Percentiles rank a stretch among this genome's conserved stretches.
phyloP scores from a whole-genome alignment of 352 stramenopile species.

The Globisporangium megalacanthum region DNA sequence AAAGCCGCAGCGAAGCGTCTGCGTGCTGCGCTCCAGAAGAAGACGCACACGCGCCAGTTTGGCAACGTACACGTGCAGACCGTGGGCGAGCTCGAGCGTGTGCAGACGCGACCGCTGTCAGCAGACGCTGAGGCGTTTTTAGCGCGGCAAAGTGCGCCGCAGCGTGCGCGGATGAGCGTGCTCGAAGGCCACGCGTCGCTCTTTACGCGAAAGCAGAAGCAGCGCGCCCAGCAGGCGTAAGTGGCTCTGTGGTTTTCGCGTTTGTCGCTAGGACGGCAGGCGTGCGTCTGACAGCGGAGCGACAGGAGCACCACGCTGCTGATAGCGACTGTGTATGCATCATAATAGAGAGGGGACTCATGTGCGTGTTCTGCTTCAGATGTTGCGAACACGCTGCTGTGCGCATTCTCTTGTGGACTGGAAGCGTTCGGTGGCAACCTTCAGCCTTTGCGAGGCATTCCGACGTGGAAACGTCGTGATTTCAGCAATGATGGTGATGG shows the following conservation, averaged over 20 bases:
- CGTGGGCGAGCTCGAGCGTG: constrained; percentile 34
- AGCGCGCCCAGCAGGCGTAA: constrained; percentile 9
- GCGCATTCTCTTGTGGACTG: no score
- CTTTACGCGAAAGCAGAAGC: constrained; percentile 77
- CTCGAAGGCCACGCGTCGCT: constrained; percentile 58
- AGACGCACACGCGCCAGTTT: constrained; percentile 72
- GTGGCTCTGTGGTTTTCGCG: neutral
- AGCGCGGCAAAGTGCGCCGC: constrained; percentile 41
- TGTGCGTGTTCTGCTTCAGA: no score
- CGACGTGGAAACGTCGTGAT: no score
- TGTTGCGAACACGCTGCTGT: no score
- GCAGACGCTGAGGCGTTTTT: constrained; percentile 46
- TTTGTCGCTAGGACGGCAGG: no score
- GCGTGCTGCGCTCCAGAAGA: constrained; percentile 25
- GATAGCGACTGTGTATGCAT: no score
- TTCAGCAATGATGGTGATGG: neutral
- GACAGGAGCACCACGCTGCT: no score
- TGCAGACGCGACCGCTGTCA: constrained; percentile 40
- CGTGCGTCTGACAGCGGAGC: no score
- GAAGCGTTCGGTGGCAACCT: neutral
- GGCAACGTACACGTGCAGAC: constrained; percentile 73
- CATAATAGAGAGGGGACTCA: no score
- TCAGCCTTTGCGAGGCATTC: no score
- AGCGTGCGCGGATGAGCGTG: constrained; percentile 53
- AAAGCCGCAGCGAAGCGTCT: constrained; percentile 18